These are phyloP conservation scores for Ophiostoma pallidulum DNA, from an alignment of 2,329 filamentous ascomycete genomes.

Conservation along the genomic window DNA sequence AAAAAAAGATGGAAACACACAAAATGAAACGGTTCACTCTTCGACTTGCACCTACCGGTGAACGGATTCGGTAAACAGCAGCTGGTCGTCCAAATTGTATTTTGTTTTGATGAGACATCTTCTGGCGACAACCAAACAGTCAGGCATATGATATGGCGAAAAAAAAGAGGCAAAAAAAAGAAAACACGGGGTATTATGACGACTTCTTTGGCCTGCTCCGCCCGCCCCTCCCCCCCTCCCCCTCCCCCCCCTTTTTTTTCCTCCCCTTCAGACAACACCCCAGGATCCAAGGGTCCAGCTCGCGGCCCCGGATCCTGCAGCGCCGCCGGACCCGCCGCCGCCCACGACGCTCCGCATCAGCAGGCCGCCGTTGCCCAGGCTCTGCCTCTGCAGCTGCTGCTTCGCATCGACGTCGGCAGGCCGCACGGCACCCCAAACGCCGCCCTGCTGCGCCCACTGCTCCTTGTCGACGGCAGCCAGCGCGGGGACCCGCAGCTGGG, in stretches of 20 bases:
- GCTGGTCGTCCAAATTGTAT: no score
- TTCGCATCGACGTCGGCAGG: slow-evolving; percentile 51
- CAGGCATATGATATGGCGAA: no score
- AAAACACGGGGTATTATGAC: no score
- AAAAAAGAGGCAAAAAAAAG: no score
- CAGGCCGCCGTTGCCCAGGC: slow-evolving; percentile 44
- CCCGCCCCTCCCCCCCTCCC: no score
- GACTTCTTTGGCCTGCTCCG: no score
- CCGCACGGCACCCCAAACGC: slow-evolving; percentile 48
- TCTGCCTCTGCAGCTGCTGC: slow-evolving; percentile 51
- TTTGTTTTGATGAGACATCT: no score
- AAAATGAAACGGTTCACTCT: no score
- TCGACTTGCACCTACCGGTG: no score
- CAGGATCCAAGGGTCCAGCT: slow-evolving; percentile 56
- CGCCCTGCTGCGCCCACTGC: slow-evolving; percentile 58
- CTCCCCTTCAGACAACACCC: slow-evolving; percentile 36
- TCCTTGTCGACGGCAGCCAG: slow-evolving; percentile 64
- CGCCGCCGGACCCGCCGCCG: slow-evolving; percentile 29
- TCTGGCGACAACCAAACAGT: no score
- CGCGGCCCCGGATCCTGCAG: slow-evolving; percentile 24
- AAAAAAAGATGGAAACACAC: neutral
- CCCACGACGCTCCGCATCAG: slow-evolving; percentile 30
- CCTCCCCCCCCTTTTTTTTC: neutral
- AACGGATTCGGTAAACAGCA: no score
- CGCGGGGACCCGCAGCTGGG: slow-evolving; percentile 58